A percentile compares a stretch with the other conserved stretches of the same genome.
Evolutionary conservation across 164 flowering plant genomes (phyloP).

Genomic region (Magnolia officinalis): DNA sequence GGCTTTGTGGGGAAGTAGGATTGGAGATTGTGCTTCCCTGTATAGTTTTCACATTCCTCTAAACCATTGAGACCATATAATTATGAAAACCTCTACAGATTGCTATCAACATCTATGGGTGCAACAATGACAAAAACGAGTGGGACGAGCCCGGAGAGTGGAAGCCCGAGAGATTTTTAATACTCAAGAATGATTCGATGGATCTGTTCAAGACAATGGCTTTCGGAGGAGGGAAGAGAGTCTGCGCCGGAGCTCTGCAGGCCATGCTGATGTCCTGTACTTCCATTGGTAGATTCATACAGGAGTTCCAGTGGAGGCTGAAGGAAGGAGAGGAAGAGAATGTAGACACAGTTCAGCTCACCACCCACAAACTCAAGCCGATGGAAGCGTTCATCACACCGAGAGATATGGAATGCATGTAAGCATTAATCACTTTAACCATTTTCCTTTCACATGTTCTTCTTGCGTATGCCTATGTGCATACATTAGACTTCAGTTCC

Average conservation of each 20-base stretch:
- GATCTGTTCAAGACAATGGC: slow-evolving; percentile 93
- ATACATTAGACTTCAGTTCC: background rate
- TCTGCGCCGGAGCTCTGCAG: slow-evolving; percentile 82
- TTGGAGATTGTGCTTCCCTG: background rate
- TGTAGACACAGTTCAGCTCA: slow-evolving; percentile 64
- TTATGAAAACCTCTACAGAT: slow-evolving; percentile 37
- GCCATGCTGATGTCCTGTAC: slow-evolving; percentile 65
- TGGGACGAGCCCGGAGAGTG: slow-evolving; percentile 78
- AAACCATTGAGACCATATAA: background rate
- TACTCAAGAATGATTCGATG: slow-evolving; percentile 41
- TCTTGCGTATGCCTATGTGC: background rate
- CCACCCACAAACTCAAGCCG: slow-evolving; percentile 70
- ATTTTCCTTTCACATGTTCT: background rate
- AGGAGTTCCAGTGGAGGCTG: slow-evolving; percentile 79
- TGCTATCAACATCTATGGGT: slow-evolving; percentile 80
- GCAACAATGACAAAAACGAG: slow-evolving; percentile 77
- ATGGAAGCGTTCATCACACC: slow-evolving; percentile 58
- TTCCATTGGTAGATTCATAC: slow-evolving; percentile 68
- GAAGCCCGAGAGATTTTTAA: slow-evolving; percentile 82
- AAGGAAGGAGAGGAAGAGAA: slow-evolving; percentile 64
- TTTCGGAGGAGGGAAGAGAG: slow-evolving; percentile 93
- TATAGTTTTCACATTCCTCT: background rate
- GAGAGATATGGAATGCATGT: slow-evolving; percentile 24
- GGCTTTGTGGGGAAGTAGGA: background rate
- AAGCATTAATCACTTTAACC: too few species aligned